These are phyloP conservation scores for Monosporascus sp. DNA, from an alignment of 2,329 filamentous ascomycete species.

Conservation along the genomic window DNA sequence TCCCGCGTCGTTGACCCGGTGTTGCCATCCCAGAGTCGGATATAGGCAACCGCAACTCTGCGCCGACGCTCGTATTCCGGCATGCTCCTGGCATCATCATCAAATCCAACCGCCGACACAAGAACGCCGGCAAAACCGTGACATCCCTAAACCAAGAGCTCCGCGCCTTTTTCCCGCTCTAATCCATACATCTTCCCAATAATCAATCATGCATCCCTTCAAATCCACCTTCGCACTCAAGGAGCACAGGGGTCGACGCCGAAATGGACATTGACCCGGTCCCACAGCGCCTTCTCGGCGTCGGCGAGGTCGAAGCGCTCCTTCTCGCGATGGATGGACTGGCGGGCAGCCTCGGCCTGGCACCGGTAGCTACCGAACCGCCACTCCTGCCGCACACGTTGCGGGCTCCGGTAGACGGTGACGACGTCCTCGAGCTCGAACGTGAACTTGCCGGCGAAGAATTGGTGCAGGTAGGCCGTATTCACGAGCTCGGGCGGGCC, in stretches of 20 bases:
- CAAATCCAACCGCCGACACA: too few relatives aligned
- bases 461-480: slow-evolving; percentile 29
- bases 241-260: slow-evolving; percentile 14
- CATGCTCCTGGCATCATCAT: too few relatives aligned
- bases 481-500: slow-evolving; percentile 42
- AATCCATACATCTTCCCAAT: too few relatives aligned
- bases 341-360: slow-evolving; percentile 45
- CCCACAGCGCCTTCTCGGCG: slow-evolving; percentile 1
- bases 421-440: slow-evolving; percentile 44
- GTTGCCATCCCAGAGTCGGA: too few relatives aligned
- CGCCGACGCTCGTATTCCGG: too few relatives aligned
- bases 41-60: too few relatives aligned
- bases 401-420: slow-evolving; percentile 7
- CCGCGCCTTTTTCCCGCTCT: too few relatives aligned
- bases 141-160: too few relatives aligned
- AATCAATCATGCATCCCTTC: too few relatives aligned
- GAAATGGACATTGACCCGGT: slow-evolving; percentile 10
- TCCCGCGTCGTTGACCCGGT: too few relatives aligned
- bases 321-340: slow-evolving; percentile 11
- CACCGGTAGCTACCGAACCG: slow-evolving; percentile 51
- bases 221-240: not conserved
- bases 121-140: too few relatives aligned
- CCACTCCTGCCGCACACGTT: slow-evolving; percentile 37
- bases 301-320: not conserved
- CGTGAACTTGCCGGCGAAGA: slow-evolving; percentile 38